These are phyloP conservation scores for Chimonanthus praecox DNA, from an alignment of 164 flowering plant genomes.

Conservation along the genomic window DNA sequence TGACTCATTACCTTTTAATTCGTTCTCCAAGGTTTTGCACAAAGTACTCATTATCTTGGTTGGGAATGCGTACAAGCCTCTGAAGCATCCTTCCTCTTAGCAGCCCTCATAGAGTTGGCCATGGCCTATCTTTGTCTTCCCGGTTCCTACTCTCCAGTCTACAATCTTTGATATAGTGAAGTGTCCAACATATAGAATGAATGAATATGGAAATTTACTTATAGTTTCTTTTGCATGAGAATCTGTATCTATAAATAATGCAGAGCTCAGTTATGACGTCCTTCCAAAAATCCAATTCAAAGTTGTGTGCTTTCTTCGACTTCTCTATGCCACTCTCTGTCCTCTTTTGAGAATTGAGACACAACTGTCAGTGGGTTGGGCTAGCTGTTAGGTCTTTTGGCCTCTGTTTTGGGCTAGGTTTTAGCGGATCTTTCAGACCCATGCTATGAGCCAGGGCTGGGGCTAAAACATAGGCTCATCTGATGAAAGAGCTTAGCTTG, in stretches of 20 bases:
- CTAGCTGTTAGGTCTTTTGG: no score
- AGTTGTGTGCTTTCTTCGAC: not conserved
- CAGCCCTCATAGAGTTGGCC: conserved; percentile 13
- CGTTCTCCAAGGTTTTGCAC: conserved; percentile 44
- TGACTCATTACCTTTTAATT: conserved; percentile 20
- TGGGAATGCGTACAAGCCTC: conserved; percentile 34
- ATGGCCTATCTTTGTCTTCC: not conserved
- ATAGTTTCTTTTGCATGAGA: not conserved
- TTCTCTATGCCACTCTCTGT: no score
- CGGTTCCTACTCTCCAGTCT: not conserved
- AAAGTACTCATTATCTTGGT: conserved; percentile 49
- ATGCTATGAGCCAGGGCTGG: no score
- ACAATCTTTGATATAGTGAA: not conserved
- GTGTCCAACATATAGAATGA: not conserved
- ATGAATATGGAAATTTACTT: not conserved
- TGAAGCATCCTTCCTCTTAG: conserved; percentile 24
- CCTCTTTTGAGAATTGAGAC: no score
- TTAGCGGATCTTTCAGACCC: no score
- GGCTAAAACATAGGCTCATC: no score
- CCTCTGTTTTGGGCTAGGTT: no score
- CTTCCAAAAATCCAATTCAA: not conserved
- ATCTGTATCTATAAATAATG: not conserved
- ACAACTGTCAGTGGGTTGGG: no score
- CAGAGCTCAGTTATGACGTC: not conserved
- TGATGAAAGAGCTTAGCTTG: no score